Base-by-base conservation (phyloP, 2,329 filamentous ascomycete species). In the Tolypocladium album region DNA sequence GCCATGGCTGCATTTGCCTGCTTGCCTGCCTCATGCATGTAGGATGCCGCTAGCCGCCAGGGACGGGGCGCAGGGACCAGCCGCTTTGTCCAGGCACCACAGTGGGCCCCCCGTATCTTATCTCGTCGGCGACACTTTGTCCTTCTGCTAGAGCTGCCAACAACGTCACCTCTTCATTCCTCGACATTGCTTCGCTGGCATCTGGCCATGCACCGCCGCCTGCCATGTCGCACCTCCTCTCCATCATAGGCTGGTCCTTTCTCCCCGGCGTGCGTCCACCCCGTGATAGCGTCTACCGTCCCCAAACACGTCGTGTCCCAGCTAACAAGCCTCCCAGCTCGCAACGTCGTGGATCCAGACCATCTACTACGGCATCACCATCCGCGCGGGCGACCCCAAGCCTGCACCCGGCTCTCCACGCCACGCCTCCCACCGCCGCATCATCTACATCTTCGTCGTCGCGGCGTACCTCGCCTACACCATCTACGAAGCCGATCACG, bases 401-500 rank as follows among this genome's bases (percentile, higher is more conserved):
- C 93, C 88, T 1, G 83, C 76, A 61, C 84, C 88, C 42, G 84
- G 89, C 72, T 79, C 82, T n/a, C 80, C 85, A 2, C 86, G 86
- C 65, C 90, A 84, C 72, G 79, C 82, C 64, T 80, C 82, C 60
- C 90, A 97, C 77, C 88, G 91, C 62, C 88, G 89, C 61, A 84
- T 86, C 67, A 93, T 97, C 71, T 87, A 94, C 72, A 88, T 93
- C 70, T 78, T 88, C 66, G 90, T 97, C 68, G 88, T 97, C 57
- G 79, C 88, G 56, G 76, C 84, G 62, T 99, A 97, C 76, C 89
- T 97, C 43, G 76, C 88, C 64, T 97, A 96, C 79, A 96, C 92
- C 55, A 85, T 97, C 68, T 94, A 92, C 77, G 93, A 97, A 76
- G 88, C 91, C 68, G 90, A 96, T 79, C 86, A 89, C 77, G 86